Evolutionary conservation across 768 basidiomycete genomes (phyloP).

Genomic region (Suillus subaureus): DNA sequence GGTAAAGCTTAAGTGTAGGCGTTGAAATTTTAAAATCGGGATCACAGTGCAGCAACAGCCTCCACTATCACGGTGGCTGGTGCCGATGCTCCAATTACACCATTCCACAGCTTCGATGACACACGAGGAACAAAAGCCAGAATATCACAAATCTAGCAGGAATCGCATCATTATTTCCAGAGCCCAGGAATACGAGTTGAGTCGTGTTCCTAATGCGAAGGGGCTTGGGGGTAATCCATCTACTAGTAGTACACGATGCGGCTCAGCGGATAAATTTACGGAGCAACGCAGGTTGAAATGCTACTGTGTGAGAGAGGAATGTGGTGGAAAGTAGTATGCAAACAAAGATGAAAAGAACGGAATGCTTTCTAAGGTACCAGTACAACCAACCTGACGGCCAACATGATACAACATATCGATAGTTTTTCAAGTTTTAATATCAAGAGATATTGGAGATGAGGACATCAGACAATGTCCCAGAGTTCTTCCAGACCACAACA

Average conservation of each 20-base stretch:
- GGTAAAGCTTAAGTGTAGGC: slow-evolving; percentile 1
- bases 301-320: slow-evolving; percentile 18
- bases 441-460: slow-evolving; percentile 7
- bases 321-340: slow-evolving; percentile 8
- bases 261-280: slow-evolving; percentile 21
- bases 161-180: slow-evolving; percentile 37
- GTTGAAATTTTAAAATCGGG: slow-evolving; percentile 5
- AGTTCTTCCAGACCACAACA: slow-evolving; percentile 92
- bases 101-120: not conserved
- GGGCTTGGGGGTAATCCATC: slow-evolving; percentile 26
- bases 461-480: slow-evolving; percentile 82
- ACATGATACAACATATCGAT: slow-evolving; percentile 3
- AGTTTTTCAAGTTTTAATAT: slow-evolving; percentile 20
- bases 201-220: slow-evolving; percentile 35
- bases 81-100: not conserved
- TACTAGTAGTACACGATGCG: slow-evolving; percentile 33
- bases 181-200: slow-evolving; percentile 37
- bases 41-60: not conserved
- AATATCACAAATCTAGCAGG: slow-evolving; percentile 5
- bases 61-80: not conserved
- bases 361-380: slow-evolving; percentile 12
- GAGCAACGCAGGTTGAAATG: slow-evolving; percentile 38
- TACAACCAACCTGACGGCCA: slow-evolving; percentile 15
- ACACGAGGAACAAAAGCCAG: not conserved
- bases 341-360: slow-evolving; percentile 13